Evolutionary conservation across 768 basidiomycete species (phyloP).

Genomic region (Kwoniella newhampshirensis): DNA sequence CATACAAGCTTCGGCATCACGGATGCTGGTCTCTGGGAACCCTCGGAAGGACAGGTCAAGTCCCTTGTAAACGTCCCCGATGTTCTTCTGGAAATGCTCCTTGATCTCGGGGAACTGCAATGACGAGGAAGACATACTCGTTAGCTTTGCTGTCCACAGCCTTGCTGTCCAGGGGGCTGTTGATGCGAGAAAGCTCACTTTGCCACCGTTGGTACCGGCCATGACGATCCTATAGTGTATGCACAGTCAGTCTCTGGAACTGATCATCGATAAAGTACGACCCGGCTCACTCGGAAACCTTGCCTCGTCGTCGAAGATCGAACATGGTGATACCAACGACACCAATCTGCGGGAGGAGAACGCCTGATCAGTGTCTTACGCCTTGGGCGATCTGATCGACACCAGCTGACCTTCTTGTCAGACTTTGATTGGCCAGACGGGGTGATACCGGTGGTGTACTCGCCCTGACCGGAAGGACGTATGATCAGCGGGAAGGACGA

Average conservation of each 20-base stretch:
- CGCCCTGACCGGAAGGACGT: conserved; percentile 58
- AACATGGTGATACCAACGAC: conserved; percentile 88
- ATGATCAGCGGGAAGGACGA: conserved; percentile 10
- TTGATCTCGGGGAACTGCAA: conserved; percentile 78
- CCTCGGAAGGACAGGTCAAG: conserved; percentile 82
- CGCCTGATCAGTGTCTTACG: background rate
- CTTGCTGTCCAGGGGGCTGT: background rate
- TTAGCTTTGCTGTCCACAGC: conserved; percentile 12
- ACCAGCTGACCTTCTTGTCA: conserved; percentile 75
- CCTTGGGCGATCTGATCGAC: background rate
- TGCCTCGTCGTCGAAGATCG: conserved; percentile 79
- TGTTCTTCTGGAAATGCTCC: conserved; percentile 75
- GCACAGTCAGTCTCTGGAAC: background rate
- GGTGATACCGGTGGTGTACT: conserved; percentile 95
- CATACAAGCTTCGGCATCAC: conserved; percentile 81
- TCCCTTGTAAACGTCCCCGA: conserved; percentile 77
- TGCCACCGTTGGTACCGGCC: conserved; percentile 79
- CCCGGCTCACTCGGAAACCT: conserved; percentile 57
- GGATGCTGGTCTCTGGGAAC: conserved; percentile 68
- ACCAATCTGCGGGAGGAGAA: conserved; percentile 55
- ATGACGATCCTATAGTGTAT: conserved; percentile 58
- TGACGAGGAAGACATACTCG: background rate
- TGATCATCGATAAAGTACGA: background rate
- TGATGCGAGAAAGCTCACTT: conserved; percentile 53
- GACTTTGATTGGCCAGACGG: conserved; percentile 87